Percentiles rank a stretch among this genome's conserved stretches.
Conservation (phyloP, 805 yeast species). For the Wickerhamiella occidentalis region DNA sequence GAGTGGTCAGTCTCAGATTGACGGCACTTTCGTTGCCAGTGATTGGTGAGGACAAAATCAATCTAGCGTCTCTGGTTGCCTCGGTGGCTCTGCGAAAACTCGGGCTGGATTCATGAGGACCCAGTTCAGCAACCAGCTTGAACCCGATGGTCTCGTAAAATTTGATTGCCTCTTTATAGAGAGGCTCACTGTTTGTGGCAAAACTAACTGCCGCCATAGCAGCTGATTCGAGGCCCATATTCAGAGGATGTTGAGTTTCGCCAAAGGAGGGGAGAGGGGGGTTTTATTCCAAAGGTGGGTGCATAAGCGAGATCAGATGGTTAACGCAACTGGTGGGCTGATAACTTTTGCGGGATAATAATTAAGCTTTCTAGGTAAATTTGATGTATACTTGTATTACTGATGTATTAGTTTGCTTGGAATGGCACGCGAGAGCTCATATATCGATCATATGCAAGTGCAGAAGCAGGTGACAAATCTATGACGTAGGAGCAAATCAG, state of each 20-base stretch:
- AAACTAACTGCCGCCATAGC: constrained; percentile 21
- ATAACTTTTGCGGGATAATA: neutral
- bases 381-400: neutral
- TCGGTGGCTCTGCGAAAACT: constrained; percentile 20
- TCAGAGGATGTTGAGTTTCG: constrained; percentile 3
- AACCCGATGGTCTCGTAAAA: constrained; percentile 47
- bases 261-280: neutral
- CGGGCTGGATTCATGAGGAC: constrained; percentile 17
- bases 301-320: constrained; percentile 8
- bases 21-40: constrained; percentile 23
- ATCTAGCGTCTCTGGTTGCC: constrained; percentile 24
- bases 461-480: neutral
- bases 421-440: neutral
- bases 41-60: constrained; percentile 20
- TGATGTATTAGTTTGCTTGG: neutral
- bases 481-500: neutral
- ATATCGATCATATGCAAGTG: neutral
- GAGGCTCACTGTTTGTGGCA: constrained; percentile 38
- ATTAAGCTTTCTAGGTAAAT: neutral
- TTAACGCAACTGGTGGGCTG: neutral
- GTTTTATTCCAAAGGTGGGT: neutral
- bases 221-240: constrained; percentile 24
- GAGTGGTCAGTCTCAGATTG: constrained; percentile 24
- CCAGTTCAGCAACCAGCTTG: constrained; percentile 29
- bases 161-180: constrained; percentile 36